Conservation (phyloP, 129 eudicot species). For the Saussurea involucrata region DNA sequence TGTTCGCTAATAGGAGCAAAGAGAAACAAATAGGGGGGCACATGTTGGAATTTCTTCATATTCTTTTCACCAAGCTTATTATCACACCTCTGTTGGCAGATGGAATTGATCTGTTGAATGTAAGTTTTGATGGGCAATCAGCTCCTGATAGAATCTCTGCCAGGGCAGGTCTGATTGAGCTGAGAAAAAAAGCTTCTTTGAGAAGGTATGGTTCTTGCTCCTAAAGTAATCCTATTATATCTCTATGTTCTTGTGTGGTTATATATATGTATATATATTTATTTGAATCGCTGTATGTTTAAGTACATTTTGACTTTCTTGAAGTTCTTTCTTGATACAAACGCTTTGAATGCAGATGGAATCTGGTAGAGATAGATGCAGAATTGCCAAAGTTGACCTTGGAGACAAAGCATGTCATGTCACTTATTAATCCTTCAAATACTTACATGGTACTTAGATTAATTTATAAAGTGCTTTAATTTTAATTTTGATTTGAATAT, state of each 20-base stretch:
- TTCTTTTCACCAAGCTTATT: background rate
- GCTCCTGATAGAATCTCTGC: slow-evolving; percentile 99
- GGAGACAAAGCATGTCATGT: slow-evolving; percentile 87
- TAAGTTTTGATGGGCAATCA: slow-evolving; percentile 84
- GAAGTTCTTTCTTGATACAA: background rate
- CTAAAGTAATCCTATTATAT: background rate
- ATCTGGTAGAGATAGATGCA: slow-evolving; percentile 93
- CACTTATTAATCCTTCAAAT: slow-evolving; percentile 85
- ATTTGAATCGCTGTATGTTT: background rate
- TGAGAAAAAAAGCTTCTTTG: slow-evolving; percentile 50
- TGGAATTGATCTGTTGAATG: slow-evolving; percentile 91
- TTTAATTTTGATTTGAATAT: background rate
- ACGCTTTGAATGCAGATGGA: slow-evolving; percentile 66
- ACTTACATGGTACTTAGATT: slow-evolving; percentile 83
- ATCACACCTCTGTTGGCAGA: slow-evolving; percentile 43
- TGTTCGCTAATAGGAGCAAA: background rate
- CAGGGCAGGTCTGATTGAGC: slow-evolving; percentile 76
- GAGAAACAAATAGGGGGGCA: background rate
- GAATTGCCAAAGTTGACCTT: slow-evolving; percentile 56
- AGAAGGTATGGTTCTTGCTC: slow-evolving; percentile 50
- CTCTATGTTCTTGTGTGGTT: background rate
- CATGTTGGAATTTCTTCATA: background rate
- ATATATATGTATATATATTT: background rate
- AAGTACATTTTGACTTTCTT: background rate
- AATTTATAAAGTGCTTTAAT: background rate